These are phyloP conservation scores for Arachis hypogaea DNA, from an alignment of 306 rosid genomes.

Conservation along the genomic window DNA sequence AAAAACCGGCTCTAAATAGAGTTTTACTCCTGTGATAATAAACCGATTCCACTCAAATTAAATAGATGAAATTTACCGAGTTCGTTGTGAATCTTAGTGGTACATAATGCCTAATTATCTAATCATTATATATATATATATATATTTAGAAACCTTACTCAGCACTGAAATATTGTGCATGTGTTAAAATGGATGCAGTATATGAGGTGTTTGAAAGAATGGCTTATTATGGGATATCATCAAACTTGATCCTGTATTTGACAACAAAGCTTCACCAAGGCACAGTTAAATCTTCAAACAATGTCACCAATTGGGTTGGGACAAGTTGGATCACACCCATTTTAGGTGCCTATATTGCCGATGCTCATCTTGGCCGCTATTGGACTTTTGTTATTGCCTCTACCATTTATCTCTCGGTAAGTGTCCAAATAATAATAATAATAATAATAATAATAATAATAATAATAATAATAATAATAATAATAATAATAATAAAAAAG, in stretches of 20 bases:
- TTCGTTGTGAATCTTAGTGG: too few species aligned
- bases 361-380: constrained; percentile 83
- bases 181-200: constrained; percentile 42
- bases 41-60: too few species aligned
- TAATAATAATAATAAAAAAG: too few species aligned
- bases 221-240: constrained; percentile 78
- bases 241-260: constrained; percentile 68
- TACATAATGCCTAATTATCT: too few species aligned
- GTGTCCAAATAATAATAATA: not conserved
- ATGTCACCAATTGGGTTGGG: constrained; percentile 86
- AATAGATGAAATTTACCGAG: too few species aligned
- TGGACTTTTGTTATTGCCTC: constrained; percentile 71
- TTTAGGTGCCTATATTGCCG: constrained; percentile 82
- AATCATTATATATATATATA: too few species aligned
- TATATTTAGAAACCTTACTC: not conserved
- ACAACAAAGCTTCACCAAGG: constrained; percentile 73
- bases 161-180: not conserved
- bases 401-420: constrained; percentile 61
- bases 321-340: constrained; percentile 80
- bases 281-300: constrained; percentile 65
- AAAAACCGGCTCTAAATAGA: too few species aligned
- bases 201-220: constrained; percentile 84
- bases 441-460: too few species aligned
- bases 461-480: too few species aligned
- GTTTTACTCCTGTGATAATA: too few species aligned